Evolutionary conservation across 1,284 basidiomycete species (phyloP).

Genomic region (Ustilago lituana): DNA sequence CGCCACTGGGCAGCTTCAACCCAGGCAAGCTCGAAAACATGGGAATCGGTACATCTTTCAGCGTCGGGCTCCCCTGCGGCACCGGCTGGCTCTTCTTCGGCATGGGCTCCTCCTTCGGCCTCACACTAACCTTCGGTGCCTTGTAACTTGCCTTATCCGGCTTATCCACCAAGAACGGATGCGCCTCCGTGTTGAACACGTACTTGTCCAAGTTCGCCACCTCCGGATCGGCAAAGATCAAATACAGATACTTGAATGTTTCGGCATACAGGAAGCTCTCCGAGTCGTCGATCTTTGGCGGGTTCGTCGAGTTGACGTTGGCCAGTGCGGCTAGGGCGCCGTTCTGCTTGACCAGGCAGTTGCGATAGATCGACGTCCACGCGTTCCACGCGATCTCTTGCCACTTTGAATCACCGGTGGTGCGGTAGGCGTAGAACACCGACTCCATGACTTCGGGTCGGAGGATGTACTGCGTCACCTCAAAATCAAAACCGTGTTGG

Average conservation of each 20-base stretch:
- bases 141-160: conserved; percentile 26
- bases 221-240: conserved; percentile 56
- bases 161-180: conserved; percentile 56
- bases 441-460: conserved; percentile 62
- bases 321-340: conserved; percentile 45
- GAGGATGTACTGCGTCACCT: conserved; percentile 48
- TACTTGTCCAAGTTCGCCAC: conserved; percentile 49
- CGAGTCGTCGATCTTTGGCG: conserved; percentile 50
- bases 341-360: conserved; percentile 73
- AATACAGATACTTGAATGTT: conserved; percentile 60
- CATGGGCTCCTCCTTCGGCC: neutral
- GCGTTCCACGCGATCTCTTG: conserved; percentile 87
- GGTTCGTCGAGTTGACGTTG: conserved; percentile 35
- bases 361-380: conserved; percentile 84
- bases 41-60: conserved; percentile 19
- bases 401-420: conserved; percentile 68
- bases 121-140: conserved; percentile 7
- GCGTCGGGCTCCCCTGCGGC: neutral
- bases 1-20: conserved; percentile 14
- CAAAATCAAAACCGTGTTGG: conserved; percentile 52
- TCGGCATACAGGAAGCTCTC: conserved; percentile 59
- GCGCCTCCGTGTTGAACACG: conserved; percentile 63
- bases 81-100: conserved; percentile 6
- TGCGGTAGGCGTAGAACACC: conserved; percentile 53
- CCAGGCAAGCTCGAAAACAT: conserved; percentile 21